phyloP scores from a whole-genome alignment of 352 stramenopile species.

The Phytophthora multivora region DNA sequence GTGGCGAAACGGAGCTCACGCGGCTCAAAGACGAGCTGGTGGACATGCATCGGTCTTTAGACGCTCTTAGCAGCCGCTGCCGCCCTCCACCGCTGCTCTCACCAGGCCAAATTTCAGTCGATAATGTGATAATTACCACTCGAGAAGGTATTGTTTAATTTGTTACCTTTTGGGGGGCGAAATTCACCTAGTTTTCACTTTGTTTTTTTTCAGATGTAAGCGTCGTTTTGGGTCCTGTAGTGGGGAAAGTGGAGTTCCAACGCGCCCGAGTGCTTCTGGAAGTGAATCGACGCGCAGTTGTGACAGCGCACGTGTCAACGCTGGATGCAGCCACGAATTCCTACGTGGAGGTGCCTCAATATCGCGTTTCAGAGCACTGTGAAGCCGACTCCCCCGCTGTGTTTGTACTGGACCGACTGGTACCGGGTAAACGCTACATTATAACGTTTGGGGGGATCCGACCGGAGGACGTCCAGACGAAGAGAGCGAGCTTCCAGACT shows the following conservation, averaged over 20 bases:
- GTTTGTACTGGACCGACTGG: slow-evolving; percentile 49
- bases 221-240: slow-evolving; percentile 68
- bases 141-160: slow-evolving; percentile 12
- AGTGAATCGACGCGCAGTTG: slow-evolving; percentile 35
- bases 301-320: slow-evolving; percentile 62
- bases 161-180: no score
- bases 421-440: slow-evolving; percentile 58
- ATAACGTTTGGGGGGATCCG: slow-evolving; percentile 65
- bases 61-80: slow-evolving; percentile 25
- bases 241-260: slow-evolving; percentile 62
- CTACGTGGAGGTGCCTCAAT: slow-evolving; percentile 47
- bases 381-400: slow-evolving; percentile 39
- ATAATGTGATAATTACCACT: slow-evolving; percentile 26
- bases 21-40: slow-evolving; percentile 54
- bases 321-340: slow-evolving; percentile 44
- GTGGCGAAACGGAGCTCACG: slow-evolving; percentile 38
- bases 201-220: slow-evolving; percentile 39
- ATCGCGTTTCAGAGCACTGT: slow-evolving; percentile 24
- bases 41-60: slow-evolving; percentile 48
- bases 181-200: no score
- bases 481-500: slow-evolving; percentile 53
- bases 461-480: slow-evolving; percentile 36
- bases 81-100: slow-evolving; percentile 24
- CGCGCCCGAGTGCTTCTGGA: slow-evolving; percentile 70
- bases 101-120: slow-evolving; percentile 38